A percentile compares a stretch with the other conserved stretches of the same genome.
phyloP scores from a whole-genome alignment of 2,329 filamentous ascomycete species.

The Penicillium brevicompactum region DNA sequence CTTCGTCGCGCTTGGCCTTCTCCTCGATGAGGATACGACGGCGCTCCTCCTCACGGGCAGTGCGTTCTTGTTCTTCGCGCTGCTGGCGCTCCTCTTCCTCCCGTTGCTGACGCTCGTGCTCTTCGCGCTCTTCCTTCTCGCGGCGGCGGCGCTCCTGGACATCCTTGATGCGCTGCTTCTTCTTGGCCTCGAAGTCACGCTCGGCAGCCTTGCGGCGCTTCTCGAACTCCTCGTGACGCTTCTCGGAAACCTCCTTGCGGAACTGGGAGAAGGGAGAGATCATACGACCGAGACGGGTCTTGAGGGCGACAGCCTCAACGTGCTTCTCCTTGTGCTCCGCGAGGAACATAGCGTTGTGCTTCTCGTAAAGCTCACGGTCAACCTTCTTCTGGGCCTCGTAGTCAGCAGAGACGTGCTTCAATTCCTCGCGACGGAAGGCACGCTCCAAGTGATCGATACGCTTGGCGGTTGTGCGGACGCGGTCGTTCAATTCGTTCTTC shows the following conservation, averaged over 20 bases:
- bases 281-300: conserved; percentile 85
- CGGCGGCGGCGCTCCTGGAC: conserved; percentile 78
- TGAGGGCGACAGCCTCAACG: conserved; percentile 87
- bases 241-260: conserved; percentile 77
- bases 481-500: conserved; percentile 94
- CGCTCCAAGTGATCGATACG: conserved; percentile 96
- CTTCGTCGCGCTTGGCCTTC: conserved; percentile 60
- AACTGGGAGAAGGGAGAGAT: conserved; percentile 84
- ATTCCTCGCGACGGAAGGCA: conserved; percentile 92
- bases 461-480: conserved; percentile 88
- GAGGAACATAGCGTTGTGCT: conserved; percentile 74
- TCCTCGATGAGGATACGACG: conserved; percentile 73
- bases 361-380: conserved; percentile 80
- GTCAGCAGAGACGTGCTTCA: conserved; percentile 85
- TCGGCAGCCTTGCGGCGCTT: conserved; percentile 89
- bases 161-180: conserved; percentile 83
- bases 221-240: conserved; percentile 93
- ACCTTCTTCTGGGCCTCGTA: conserved; percentile 79
- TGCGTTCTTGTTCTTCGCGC: conserved; percentile 83
- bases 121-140: conserved; percentile 82
- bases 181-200: conserved; percentile 89
- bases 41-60: conserved; percentile 76
- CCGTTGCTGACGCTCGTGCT: conserved; percentile 72
- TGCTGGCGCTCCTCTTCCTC: conserved; percentile 85
- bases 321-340: conserved; percentile 83